These are phyloP conservation scores for Epichloe sibirici DNA, from an alignment of 2,329 filamentous ascomycete species.

Conservation along the genomic window DNA sequence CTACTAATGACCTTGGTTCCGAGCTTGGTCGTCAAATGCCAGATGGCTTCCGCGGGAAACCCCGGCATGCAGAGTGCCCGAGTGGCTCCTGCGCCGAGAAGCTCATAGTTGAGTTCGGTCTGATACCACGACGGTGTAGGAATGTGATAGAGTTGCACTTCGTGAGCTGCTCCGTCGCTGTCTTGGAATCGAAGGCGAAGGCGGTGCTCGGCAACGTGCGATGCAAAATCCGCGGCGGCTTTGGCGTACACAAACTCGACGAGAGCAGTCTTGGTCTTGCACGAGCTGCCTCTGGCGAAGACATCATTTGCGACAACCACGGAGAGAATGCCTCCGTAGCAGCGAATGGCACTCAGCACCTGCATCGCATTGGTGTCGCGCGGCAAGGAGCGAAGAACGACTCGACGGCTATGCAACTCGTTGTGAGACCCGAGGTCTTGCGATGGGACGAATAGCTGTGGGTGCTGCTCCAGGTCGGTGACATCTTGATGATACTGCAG, in stretches of 20 bases:
- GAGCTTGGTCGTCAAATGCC: slow-evolving; percentile 10
- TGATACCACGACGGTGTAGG: slow-evolving; percentile 7
- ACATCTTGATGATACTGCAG: slow-evolving; percentile 6
- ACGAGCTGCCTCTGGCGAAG: not conserved
- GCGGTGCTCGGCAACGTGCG: not conserved
- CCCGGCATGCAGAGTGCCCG: slow-evolving; percentile 8
- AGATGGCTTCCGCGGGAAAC: slow-evolving; percentile 12
- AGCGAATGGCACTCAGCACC: slow-evolving; percentile 10
- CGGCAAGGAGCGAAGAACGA: slow-evolving; percentile 15
- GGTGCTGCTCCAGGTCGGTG: not conserved
- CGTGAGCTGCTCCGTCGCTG: not conserved
- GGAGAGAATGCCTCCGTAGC: slow-evolving; percentile 7
- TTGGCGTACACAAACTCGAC: slow-evolving; percentile 12
- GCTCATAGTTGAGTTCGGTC: not conserved
- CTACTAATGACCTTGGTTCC: slow-evolving; percentile 6
- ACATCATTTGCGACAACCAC: slow-evolving; percentile 4
- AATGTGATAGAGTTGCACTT: slow-evolving; percentile 4
- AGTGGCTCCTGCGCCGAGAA: not conserved
- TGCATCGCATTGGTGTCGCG: slow-evolving; percentile 3
- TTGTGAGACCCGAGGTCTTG: not conserved
- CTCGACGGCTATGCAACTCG: slow-evolving; percentile 9
- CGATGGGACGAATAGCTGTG: not conserved
- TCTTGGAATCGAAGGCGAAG: not conserved
- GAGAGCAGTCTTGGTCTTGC: slow-evolving; percentile 6
- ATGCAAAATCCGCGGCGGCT: not conserved